phyloP scores from a whole-genome alignment of 202 grass and related monocot species.

The Setaria italica region DNA sequence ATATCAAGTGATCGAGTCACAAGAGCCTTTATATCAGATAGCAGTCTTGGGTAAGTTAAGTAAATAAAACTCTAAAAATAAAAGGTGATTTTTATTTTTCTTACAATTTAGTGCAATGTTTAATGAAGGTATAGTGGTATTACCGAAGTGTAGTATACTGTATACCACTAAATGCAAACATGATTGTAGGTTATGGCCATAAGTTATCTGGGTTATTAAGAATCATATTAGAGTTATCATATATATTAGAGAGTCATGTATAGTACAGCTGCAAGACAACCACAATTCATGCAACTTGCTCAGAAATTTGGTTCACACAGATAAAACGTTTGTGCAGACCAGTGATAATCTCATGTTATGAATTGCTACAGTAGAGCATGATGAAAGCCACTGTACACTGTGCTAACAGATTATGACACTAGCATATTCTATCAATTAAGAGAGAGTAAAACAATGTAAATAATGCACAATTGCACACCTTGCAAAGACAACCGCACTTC shows the following conservation, averaged over 20 bases:
- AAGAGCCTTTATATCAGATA: no score
- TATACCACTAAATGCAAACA: constrained; percentile 20
- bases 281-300: constrained; percentile 40
- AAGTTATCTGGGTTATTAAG: constrained; percentile 13
- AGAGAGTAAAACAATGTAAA: constrained; percentile 8
- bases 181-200: not conserved
- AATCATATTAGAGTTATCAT: constrained; percentile 23
- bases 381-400: not conserved
- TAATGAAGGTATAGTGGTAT: not conserved
- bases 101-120: not conserved
- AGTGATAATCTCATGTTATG: constrained; percentile 5
- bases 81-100: constrained; percentile 10
- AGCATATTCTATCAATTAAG: not conserved
- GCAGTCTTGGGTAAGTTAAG: no score
- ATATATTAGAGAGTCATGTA: constrained; percentile 13
- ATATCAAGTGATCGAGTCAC: no score
- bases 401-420: not conserved
- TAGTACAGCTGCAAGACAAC: constrained; percentile 38
- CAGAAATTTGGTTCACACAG: constrained; percentile 32
- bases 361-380: not conserved
- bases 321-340: constrained; percentile 14
- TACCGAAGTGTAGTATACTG: not conserved
- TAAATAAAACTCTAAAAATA: no score
- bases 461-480: not conserved
- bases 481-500: constrained; percentile 5